Percentiles rank a stretch among this genome's conserved stretches.
phyloP scores from a whole-genome alignment of 2,329 filamentous ascomycete species.

The Xylariaceae sp. region DNA sequence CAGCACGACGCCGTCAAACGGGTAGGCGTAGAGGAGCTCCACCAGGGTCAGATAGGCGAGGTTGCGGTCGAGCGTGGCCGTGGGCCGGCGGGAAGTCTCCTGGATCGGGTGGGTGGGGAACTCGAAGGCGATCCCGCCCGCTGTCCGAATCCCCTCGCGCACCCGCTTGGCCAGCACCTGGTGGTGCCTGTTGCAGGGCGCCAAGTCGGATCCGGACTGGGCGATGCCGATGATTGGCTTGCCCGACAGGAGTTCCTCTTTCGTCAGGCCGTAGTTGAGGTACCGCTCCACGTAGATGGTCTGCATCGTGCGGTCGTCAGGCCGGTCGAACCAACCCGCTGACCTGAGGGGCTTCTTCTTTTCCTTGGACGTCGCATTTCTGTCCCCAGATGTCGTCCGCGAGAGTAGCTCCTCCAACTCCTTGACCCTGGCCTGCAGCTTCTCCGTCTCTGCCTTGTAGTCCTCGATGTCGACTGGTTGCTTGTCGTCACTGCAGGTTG shows the following conservation, averaged over 20 bases:
- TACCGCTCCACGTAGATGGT: slow-evolving; percentile 45
- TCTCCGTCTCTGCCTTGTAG: slow-evolving; percentile 21
- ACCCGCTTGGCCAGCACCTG: slow-evolving; percentile 44
- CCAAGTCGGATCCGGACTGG: slow-evolving; percentile 45
- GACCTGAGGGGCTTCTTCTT: slow-evolving; percentile 16
- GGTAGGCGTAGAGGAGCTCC: slow-evolving; percentile 43
- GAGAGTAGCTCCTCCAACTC: slow-evolving; percentile 22
- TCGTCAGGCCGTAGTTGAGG: slow-evolving; percentile 44
- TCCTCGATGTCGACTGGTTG: slow-evolving; percentile 23
- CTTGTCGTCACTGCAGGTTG: slow-evolving; percentile 11
- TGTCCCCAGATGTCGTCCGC: slow-evolving; percentile 4
- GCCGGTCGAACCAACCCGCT: slow-evolving; percentile 37
- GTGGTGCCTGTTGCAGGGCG: slow-evolving; percentile 47
- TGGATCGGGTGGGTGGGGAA: slow-evolving; percentile 49
- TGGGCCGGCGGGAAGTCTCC: slow-evolving; percentile 42
- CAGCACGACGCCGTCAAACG: slow-evolving; percentile 45
- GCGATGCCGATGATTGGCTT: slow-evolving; percentile 49
- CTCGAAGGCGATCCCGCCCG: slow-evolving; percentile 45
- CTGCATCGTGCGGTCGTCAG: slow-evolving; percentile 38
- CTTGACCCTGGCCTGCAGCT: slow-evolving; percentile 17
- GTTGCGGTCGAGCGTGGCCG: slow-evolving; percentile 45
- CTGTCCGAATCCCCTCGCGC: slow-evolving; percentile 43
- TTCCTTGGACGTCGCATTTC: slow-evolving; percentile 1
- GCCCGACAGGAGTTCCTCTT: slow-evolving; percentile 42
- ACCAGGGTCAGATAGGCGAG: slow-evolving; percentile 43